A percentile compares a stretch with the other conserved stretches of the same genome.
Conservation (phyloP, 2,329 filamentous ascomycete genomes). For the Curvularia eragrostidis region DNA sequence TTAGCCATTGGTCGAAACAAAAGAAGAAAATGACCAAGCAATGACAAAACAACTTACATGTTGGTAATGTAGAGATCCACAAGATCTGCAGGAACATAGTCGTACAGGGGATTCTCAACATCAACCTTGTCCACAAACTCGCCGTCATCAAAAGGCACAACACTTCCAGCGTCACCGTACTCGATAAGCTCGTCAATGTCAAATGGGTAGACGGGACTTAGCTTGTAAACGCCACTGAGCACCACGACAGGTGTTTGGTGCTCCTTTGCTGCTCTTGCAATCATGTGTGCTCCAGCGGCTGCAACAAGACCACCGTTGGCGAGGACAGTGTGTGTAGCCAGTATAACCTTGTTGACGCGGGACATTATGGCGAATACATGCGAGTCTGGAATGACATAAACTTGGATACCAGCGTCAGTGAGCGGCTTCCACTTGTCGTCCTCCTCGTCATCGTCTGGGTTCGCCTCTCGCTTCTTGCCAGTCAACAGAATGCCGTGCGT, state of each 20-base stretch:
- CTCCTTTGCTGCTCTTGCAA: conserved; percentile 83
- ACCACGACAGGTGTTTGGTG: conserved; percentile 86
- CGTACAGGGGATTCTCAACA: conserved; percentile 79
- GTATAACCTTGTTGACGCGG: conserved; percentile 90
- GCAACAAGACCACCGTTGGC: conserved; percentile 87
- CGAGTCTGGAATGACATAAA: conserved; percentile 83
- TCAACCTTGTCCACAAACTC: conserved; percentile 78
- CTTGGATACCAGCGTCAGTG: conserved; percentile 76
- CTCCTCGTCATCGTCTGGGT: conserved; percentile 60
- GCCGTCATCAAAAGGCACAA: conserved; percentile 80
- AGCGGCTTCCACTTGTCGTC: conserved; percentile 76
- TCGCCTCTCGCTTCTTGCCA: conserved; percentile 56
- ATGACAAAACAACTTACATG: conserved; percentile 65
- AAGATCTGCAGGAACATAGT: conserved; percentile 79
- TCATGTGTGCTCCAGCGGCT: conserved; percentile 80
- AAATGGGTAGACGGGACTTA: conserved; percentile 88
- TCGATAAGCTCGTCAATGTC: conserved; percentile 83
- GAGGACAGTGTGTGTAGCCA: conserved; percentile 85
- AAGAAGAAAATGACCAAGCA: neutral
- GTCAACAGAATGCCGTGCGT: conserved; percentile 68
- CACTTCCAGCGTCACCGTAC: conserved; percentile 79
- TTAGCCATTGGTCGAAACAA: conserved; percentile 15
- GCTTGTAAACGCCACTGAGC: conserved; percentile 89
- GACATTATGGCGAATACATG: conserved; percentile 94
- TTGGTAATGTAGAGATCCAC: conserved; percentile 88